Percentiles rank a stretch among this genome's conserved stretches.
Conservation (phyloP, 768 basidiomycete species). For the Tricholoma flavovirens region DNA sequence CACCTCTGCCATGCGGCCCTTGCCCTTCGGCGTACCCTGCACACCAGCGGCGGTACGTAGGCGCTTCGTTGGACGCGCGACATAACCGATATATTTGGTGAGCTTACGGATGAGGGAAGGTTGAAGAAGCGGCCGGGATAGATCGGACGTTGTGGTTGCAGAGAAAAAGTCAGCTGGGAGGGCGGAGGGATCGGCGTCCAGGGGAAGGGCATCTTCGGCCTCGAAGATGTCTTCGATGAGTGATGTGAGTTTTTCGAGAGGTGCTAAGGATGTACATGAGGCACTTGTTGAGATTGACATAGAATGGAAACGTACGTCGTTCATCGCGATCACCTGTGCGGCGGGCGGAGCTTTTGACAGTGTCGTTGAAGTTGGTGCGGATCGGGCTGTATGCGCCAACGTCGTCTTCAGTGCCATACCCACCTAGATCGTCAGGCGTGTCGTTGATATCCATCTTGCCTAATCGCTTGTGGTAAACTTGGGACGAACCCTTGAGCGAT, state of each 20-base stretch:
- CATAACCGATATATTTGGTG: conserved; percentile 60
- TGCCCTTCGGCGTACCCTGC: conserved; percentile 41
- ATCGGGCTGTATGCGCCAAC: conserved; percentile 24
- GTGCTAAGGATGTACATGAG: conserved; percentile 32
- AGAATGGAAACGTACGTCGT: conserved; percentile 41
- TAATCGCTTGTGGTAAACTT: conserved; percentile 12
- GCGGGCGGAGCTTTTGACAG: conserved; percentile 44
- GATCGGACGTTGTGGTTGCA: conserved; percentile 44
- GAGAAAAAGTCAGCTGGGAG: conserved; percentile 64
- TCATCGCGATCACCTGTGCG: conserved; percentile 75
- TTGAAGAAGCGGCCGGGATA: conserved; percentile 55
- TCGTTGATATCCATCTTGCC: conserved; percentile 27
- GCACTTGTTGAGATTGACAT: background rate
- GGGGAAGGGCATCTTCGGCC: conserved; percentile 65
- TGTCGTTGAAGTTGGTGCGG: conserved; percentile 23
- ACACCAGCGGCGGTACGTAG: conserved; percentile 37
- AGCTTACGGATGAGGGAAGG: conserved; percentile 59
- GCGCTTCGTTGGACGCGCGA: conserved; percentile 66
- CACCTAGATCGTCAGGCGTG: conserved; percentile 41
- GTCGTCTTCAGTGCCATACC: conserved; percentile 54
- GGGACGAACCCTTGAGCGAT: conserved; percentile 23
- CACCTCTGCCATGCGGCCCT: conserved; percentile 61
- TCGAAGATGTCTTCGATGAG: conserved; percentile 84
- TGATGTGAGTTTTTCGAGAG: conserved; percentile 69
- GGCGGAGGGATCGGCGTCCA: conserved; percentile 44